Base-by-base conservation (phyloP, 2,329 filamentous ascomycete genomes). In the Lachnellula subtilissima region DNA sequence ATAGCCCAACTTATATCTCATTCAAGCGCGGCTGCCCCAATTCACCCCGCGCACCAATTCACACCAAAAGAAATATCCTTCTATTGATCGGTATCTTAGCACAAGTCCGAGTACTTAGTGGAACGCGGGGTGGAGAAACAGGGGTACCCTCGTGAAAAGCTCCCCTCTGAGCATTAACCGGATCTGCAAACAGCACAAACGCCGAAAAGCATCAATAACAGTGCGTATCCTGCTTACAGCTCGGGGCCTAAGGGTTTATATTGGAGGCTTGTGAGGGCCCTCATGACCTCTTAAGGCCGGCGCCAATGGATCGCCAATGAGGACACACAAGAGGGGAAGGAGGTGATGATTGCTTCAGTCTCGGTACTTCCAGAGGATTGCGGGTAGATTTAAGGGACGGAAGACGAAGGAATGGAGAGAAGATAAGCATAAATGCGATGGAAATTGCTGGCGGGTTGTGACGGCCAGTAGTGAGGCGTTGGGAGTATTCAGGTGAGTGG, bases 71-170 rank as follows among this genome's bases (percentile, higher is more conserved):
- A 45, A 5, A 3, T 23, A 11, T 22, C 5, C 1, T 45, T 45
- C 2, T n/a, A 48, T 12, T 9, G 23, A 5, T 14, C n/a, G 23
- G 19, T 48, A 35, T 17, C 45, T 35, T 17, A 17, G 4, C 37
- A 40, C 23, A n/a, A n/a, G 14, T 22, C 14, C 45, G 37, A 22
- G 28, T 32, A 32, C 28, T 9, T 32, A 32, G 36, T 25, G 43
- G 49, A 51, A 15, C 22, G 49, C 49, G 39, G 39, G 49, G 49
- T 48, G 45, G 42, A 37, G 49, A 23, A 11, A 45, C 39, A 51
- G 22, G 49, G 49, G 23, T 51, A 25, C 15, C 22, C 32, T 3
- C 25, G 14, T 7, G 17, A n/a, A 39, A 25, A 23, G 14, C n/a
- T n/a, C 39, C 25, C 25, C 32, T 39, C 2, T 14, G 17, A 22